phyloP scores from a whole-genome alignment of 2,329 filamentous ascomycete genomes.

The Aspergillus sp. region DNA sequence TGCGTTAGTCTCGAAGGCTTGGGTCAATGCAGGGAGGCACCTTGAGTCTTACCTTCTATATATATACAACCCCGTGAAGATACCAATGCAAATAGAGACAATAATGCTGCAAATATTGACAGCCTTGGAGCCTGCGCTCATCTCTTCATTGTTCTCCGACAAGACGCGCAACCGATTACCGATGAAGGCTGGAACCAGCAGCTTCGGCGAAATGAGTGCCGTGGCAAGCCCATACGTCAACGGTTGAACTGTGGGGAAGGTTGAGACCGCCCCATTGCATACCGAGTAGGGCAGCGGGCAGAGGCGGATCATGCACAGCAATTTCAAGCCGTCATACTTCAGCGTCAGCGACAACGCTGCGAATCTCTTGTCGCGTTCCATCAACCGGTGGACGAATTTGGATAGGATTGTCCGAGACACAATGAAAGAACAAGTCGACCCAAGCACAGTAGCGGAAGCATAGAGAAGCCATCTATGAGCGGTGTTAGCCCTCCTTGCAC shows the following conservation, averaged over 20 bases:
- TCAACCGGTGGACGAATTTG: constrained; percentile 74
- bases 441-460: constrained; percentile 73
- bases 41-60: constrained; percentile 61
- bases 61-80: constrained; percentile 78
- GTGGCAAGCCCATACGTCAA: constrained; percentile 78
- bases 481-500: constrained; percentile 15
- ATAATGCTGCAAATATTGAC: constrained; percentile 83
- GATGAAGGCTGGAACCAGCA: constrained; percentile 90
- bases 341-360: constrained; percentile 84
- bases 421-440: constrained; percentile 77
- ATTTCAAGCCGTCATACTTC: constrained; percentile 83
- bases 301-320: constrained; percentile 87
- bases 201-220: constrained; percentile 77
- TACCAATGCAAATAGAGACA: constrained; percentile 69
- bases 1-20: constrained; percentile 6
- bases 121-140: constrained; percentile 74
- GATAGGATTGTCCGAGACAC: constrained; percentile 77
- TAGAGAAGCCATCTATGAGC: constrained; percentile 76
- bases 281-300: constrained; percentile 92
- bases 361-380: constrained; percentile 82
- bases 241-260: constrained; percentile 83
- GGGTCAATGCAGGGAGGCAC: neutral
- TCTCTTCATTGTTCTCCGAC: constrained; percentile 78
- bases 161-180: constrained; percentile 79
- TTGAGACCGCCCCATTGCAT: constrained; percentile 91